phyloP scores from a whole-genome alignment of 192 early-diverging fungal species.

The Allomyces javanicus region DNA sequence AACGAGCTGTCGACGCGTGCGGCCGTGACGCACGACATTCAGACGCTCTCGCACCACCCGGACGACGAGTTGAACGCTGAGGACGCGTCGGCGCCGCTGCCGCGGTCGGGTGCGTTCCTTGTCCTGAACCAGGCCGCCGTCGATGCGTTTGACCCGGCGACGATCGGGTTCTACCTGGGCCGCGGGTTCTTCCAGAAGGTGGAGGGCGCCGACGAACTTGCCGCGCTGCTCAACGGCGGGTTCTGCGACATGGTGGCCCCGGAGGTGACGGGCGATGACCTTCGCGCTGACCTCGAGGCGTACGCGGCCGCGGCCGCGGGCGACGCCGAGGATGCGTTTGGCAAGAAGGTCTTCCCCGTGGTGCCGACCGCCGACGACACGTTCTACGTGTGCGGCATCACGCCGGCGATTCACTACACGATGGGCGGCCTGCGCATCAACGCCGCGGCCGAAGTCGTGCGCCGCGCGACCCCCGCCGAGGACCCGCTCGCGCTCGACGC shows the following conservation, averaged over 20 bases:
- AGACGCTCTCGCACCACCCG: slow-evolving; percentile 18
- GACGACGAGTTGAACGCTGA: background rate
- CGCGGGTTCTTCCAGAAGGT: slow-evolving; percentile 16
- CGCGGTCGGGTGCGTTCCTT: slow-evolving; percentile 14
- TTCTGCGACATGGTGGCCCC: slow-evolving; percentile 1
- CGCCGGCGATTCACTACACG: slow-evolving; percentile 69
- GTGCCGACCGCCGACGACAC: slow-evolving; percentile 27
- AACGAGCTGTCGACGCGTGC: slow-evolving; percentile 88
- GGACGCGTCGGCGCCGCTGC: background rate
- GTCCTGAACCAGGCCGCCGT: slow-evolving; percentile 20
- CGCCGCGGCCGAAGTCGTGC: slow-evolving; percentile 31
- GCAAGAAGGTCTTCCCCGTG: slow-evolving; percentile 49
- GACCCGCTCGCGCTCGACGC: slow-evolving; percentile 14
- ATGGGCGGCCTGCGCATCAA: slow-evolving; percentile 57
- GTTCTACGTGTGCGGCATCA: slow-evolving; percentile 51
- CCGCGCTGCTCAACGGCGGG: slow-evolving; percentile 4
- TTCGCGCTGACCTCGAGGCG: slow-evolving; percentile 31
- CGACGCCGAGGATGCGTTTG: slow-evolving; percentile 38
- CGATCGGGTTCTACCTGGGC: slow-evolving; percentile 19
- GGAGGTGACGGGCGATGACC: slow-evolving; percentile 8
- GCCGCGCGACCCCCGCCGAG: background rate
- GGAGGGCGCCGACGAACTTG: slow-evolving; percentile 5
- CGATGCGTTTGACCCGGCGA: slow-evolving; percentile 16
- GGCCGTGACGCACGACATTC: slow-evolving; percentile 77
- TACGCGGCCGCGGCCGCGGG: slow-evolving; percentile 37